Evolutionary conservation across 2,329 filamentous ascomycete species (phyloP).

Genomic region (Capronia epimyces): DNA sequence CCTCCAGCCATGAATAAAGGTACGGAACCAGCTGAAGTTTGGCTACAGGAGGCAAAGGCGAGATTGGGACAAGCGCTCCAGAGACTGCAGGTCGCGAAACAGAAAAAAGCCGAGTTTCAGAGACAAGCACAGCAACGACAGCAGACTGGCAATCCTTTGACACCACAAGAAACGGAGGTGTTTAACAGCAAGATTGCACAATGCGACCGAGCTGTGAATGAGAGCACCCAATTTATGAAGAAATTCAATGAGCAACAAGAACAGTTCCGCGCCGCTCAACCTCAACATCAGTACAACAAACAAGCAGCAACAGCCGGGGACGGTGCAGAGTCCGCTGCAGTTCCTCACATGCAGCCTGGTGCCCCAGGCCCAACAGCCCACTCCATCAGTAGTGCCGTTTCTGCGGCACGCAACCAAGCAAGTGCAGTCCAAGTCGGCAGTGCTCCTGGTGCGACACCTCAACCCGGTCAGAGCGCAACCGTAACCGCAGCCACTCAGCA

Average conservation of each 20-base stretch:
- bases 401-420: slow-evolving; percentile 28
- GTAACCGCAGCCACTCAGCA: slow-evolving; percentile 33
- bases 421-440: slow-evolving; percentile 33
- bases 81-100: slow-evolving; percentile 44
- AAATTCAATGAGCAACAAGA: slow-evolving; percentile 48
- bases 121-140: slow-evolving; percentile 38
- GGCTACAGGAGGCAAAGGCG: slow-evolving; percentile 44
- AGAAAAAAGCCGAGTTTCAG: slow-evolving; percentile 40
- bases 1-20: slow-evolving; percentile 42
- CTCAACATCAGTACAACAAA: slow-evolving; percentile 27
- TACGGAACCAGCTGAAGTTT: slow-evolving; percentile 39
- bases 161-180: slow-evolving; percentile 40
- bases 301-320: slow-evolving; percentile 21
- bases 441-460: slow-evolving; percentile 31
- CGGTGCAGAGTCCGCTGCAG: slow-evolving; percentile 10
- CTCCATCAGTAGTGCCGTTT: slow-evolving; percentile 46
- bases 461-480: slow-evolving; percentile 20
- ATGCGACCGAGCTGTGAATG: slow-evolving; percentile 30
- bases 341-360: slow-evolving; percentile 20
- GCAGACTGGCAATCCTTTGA: slow-evolving; percentile 36
- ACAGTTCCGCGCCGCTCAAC: slow-evolving; percentile 36
- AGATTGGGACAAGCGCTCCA: slow-evolving; percentile 46
- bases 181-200: slow-evolving; percentile 33
- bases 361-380: slow-evolving; percentile 34
- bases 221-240: slow-evolving; percentile 43